Base-by-base conservation (phyloP, 441 rosid genomes). In the Gossypium gossypioides region DNA sequence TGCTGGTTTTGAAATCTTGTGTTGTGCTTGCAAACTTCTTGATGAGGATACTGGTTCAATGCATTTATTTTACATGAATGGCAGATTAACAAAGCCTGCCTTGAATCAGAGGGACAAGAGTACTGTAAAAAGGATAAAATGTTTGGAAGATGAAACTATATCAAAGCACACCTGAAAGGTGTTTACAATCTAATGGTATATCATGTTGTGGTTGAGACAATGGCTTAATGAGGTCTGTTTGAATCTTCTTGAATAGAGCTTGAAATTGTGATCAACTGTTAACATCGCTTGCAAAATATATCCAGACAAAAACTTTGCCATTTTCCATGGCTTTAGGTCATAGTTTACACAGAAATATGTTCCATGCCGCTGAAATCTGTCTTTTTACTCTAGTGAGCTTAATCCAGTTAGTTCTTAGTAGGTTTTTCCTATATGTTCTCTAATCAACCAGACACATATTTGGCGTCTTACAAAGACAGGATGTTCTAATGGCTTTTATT, bases 1-100 rank as follows among this genome's bases (percentile, higher is more conserved):
- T 19, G n/a, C 32, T 46, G 48, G 19, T 68, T 42, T 58, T 58
- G 61, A 18, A 16, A 34, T 69, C 27, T 25, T 52, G 50, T 58
- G 50, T 44, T 18, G 18, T 44, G 68, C 52, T 18, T 58, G 72
- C 54, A 48, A 60, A 77, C 56, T 48, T 56, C 62, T 68, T 68
- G 48, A 51, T 61, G 10, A 46, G 72, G 44, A 58, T 73, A 55
- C 63, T 54, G 51, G 19, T 58, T 37, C 37, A 6, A 10, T 68
- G 19, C 55, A 10, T 55, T 37, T 54, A 25, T 29, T 59, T 52
- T 42, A 61, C 56, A 66, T 37, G n/a, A 55, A 51, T 21, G 69
- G 65, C 13, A 27, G 32, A 29, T 68, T 42, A 15, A 27, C 46
- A 9, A 40, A 40, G 13, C 46, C 46, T 40, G 46, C 46, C 46